Evolutionary conservation across 2,329 filamentous ascomycete species (phyloP), one percentile per base, ranked within the genome.

Genomic region (Trichoderma oligosporum): DNA sequence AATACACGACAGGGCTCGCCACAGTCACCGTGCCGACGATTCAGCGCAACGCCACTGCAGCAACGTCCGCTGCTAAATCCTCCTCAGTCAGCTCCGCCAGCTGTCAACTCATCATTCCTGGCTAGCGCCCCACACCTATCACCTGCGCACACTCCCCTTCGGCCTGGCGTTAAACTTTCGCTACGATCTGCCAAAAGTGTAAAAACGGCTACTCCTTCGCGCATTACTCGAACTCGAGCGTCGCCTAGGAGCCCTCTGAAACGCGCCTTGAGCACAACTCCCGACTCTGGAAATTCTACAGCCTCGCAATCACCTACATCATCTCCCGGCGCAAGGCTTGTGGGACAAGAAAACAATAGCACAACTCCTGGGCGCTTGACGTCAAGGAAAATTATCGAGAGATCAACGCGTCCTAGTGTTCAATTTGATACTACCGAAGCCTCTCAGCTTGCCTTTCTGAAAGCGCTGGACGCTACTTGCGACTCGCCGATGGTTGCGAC

Each of bases 161-260:
- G 84, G 56, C 81, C 86, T 11, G 87, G 80, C 66, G 78, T 85
- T 47, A 87, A 87, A 67, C 78, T 91, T 25, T 85, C 83, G 14
- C 74, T 86, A 57, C 80, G 84, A 57, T 85, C 85, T 4, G 80
- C 80, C 20, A 83, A 84, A 63, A 80, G 84, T 44, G 77, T 81
- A 55, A 84, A 82, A 59, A 78, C 82, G 54, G 76, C 79, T 55
- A 46, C 58, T 25, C 44, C 58, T 20, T 65, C 63, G 12, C 79
- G 82, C 60, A 72, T 81, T 33, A 79, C 84, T 39, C 84, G 89
- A 61, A 74, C 78, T 27, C 85, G 87, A 63, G 85, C 84, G 20
- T 91, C 89, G 42, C 88, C 89, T 2, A 88, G 86, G 71, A 95
- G 90, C 70, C 91, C 93, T 8, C 78, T 89, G 53, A 89, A 92